Evolutionary conservation across 2,329 filamentous ascomycete genomes (phyloP).

Genomic region (Escovopsis sp.): DNA sequence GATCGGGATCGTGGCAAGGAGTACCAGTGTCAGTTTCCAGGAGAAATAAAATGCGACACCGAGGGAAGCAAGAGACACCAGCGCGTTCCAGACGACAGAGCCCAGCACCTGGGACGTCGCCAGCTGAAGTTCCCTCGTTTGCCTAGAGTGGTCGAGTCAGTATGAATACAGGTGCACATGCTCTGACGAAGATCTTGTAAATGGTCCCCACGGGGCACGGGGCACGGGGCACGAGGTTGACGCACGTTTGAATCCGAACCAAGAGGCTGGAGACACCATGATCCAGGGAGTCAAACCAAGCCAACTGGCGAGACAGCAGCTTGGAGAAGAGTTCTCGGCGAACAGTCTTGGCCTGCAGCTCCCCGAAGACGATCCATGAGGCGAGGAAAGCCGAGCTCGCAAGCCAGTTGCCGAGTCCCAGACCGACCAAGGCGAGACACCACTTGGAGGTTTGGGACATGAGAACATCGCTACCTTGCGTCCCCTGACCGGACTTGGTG

Average conservation of each 20-base stretch:
- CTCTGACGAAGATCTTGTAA: too few species aligned
- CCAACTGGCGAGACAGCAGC: slow-evolving; percentile 57
- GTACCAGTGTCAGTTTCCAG: slow-evolving; percentile 71
- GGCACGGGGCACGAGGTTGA: background rate
- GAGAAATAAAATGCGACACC: slow-evolving; percentile 62
- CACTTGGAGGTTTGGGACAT: slow-evolving; percentile 41
- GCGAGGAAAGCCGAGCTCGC: slow-evolving; percentile 52
- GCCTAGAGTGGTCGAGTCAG: slow-evolving; percentile 31
- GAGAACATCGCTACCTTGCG: slow-evolving; percentile 33
- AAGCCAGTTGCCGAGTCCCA: slow-evolving; percentile 54
- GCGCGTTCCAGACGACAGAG: slow-evolving; percentile 45
- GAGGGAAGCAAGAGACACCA: slow-evolving; percentile 52
- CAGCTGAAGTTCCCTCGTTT: slow-evolving; percentile 67
- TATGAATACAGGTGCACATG: too few species aligned
- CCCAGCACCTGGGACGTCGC: slow-evolving; percentile 71
- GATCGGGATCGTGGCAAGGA: slow-evolving; percentile 58
- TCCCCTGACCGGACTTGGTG: slow-evolving; percentile 46
- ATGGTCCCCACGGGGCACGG: background rate
- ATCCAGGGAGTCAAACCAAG: slow-evolving; percentile 65
- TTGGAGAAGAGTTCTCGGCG: slow-evolving; percentile 50
- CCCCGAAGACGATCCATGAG: slow-evolving; percentile 65
- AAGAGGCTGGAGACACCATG: slow-evolving; percentile 61
- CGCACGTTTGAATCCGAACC: slow-evolving; percentile 59
- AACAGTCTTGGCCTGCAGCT: slow-evolving; percentile 57
- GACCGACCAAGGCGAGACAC: slow-evolving; percentile 44